Conservation (phyloP, 768 basidiomycete genomes). For the Boletus sp. region DNA sequence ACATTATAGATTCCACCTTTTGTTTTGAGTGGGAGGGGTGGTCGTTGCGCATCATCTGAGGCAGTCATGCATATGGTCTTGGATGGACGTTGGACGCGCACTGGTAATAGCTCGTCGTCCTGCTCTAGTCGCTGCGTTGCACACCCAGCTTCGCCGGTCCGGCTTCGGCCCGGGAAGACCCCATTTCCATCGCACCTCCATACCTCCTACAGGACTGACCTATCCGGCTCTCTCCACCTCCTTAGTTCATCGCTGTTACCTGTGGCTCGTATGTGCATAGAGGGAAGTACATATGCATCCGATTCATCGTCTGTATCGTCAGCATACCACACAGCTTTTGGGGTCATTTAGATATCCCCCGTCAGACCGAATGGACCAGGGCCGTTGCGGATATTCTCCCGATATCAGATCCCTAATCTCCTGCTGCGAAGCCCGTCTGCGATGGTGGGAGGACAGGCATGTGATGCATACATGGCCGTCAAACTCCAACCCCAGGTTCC, state of each 20-base stretch:
- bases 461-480: constrained; percentile 31
- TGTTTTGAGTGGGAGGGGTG: background rate
- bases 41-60: no score
- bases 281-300: background rate
- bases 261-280: no score
- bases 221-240: no score
- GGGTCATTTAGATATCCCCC: constrained; percentile 4
- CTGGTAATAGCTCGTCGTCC: no score
- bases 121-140: no score
- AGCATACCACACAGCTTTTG: constrained; percentile 22
- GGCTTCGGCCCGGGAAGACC: no score
- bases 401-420: constrained; percentile 16
- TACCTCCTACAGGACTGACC: no score
- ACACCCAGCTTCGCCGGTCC: no score
- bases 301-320: background rate
- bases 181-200: no score
- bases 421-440: constrained; percentile 16
- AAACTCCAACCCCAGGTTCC: constrained; percentile 19
- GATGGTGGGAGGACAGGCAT: constrained; percentile 13
- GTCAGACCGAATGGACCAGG: background rate
- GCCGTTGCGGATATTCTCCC: background rate
- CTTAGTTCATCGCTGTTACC: no score
- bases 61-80: no score
- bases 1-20: constrained; percentile 5
- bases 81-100: no score